Evolutionary conservation across 2,329 filamentous ascomycete species (phyloP).

Genomic region (Alternaria ethzedia): DNA sequence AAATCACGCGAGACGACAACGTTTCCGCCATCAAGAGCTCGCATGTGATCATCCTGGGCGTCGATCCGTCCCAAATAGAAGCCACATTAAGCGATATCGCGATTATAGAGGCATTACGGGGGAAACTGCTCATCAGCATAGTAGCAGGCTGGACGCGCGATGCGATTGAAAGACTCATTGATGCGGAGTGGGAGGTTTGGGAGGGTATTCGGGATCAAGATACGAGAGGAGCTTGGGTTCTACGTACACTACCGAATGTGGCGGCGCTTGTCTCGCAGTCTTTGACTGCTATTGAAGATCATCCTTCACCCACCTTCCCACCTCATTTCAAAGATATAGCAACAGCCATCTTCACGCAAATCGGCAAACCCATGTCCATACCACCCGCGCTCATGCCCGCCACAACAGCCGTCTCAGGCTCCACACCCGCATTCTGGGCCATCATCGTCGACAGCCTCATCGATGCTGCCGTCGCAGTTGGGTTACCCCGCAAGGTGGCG

Average conservation of each 20-base stretch:
- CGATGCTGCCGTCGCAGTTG: slow-evolving; percentile 39
- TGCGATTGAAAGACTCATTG: not conserved
- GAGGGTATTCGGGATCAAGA: too few species aligned
- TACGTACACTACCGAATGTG: slow-evolving; percentile 56
- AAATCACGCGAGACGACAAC: not conserved
- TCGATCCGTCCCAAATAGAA: not conserved
- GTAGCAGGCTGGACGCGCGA: not conserved
- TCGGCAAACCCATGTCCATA: slow-evolving; percentile 32
- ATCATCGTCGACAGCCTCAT: slow-evolving; percentile 41
- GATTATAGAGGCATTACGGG: not conserved
- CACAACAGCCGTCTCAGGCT: slow-evolving; percentile 37
- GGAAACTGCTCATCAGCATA: not conserved
- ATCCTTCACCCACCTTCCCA: slow-evolving; percentile 22
- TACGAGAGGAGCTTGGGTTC: slow-evolving; percentile 30
- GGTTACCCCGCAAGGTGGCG: slow-evolving; percentile 31
- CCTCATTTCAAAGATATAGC: slow-evolving; percentile 20
- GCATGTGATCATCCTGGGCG: not conserved
- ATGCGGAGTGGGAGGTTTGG: not conserved
- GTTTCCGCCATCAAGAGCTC: not conserved
- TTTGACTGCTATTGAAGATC: slow-evolving; percentile 44
- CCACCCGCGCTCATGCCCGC: slow-evolving; percentile 34
- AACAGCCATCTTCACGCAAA: slow-evolving; percentile 29
- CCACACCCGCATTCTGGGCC: slow-evolving; percentile 42
- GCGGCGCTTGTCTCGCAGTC: slow-evolving; percentile 54
- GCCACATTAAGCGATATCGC: not conserved